phyloP scores from a whole-genome alignment of 805 yeast genomes.

The Metschnikowia reukaufii region DNA sequence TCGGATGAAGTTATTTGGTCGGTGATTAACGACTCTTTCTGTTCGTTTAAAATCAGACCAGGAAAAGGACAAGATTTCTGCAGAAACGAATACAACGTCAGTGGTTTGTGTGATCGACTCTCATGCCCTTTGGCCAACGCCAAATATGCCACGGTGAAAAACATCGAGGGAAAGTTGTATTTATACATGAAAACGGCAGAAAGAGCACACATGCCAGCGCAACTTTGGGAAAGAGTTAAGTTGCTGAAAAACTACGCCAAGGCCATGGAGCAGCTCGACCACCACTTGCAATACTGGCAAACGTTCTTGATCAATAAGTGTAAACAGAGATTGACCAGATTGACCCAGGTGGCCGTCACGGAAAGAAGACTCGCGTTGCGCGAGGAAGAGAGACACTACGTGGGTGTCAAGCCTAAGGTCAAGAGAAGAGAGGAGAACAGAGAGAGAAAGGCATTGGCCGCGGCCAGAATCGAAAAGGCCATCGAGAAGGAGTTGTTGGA shows the following conservation, averaged over 20 bases:
- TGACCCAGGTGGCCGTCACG: constrained; percentile 93
- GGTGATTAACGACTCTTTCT: constrained; percentile 91
- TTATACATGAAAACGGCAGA: constrained; percentile 96
- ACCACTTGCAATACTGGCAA: constrained; percentile 88
- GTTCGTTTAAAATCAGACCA: constrained; percentile 90
- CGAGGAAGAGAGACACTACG: constrained; percentile 90
- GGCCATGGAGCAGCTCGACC: constrained; percentile 87
- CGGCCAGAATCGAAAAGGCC: constrained; percentile 95
- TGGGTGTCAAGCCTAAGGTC: constrained; percentile 90
- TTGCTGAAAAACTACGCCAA: constrained; percentile 84
- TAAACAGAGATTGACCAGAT: constrained; percentile 91
- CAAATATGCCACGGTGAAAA: constrained; percentile 83
- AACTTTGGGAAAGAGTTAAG: constrained; percentile 92
- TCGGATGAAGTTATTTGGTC: constrained; percentile 91
- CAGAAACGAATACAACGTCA: constrained; percentile 92
- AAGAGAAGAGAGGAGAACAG: constrained; percentile 91
- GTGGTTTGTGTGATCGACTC: constrained; percentile 89
- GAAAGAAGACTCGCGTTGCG: constrained; percentile 90
- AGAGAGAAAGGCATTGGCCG: constrained; percentile 94
- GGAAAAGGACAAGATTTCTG: constrained; percentile 90
- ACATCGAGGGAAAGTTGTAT: constrained; percentile 74
- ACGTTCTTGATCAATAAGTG: constrained; percentile 88
- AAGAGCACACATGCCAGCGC: constrained; percentile 93
- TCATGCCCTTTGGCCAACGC: constrained; percentile 97
- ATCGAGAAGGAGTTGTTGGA: constrained; percentile 94